phyloP scores from a whole-genome alignment of 1,139 yeast species.

The Pichia sp. region DNA sequence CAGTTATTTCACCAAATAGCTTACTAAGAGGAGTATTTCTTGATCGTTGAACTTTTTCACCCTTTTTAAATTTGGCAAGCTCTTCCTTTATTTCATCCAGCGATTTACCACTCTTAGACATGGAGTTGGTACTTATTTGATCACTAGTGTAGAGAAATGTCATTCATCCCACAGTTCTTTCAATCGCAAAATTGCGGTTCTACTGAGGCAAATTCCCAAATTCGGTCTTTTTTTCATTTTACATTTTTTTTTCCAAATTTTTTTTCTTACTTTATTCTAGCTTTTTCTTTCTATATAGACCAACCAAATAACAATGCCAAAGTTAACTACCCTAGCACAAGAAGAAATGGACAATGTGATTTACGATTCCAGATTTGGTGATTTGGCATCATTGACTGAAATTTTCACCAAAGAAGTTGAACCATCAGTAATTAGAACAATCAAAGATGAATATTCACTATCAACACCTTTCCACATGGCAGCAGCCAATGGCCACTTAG shows the following conservation, averaged over 20 bases:
- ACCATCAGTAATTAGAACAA: slow-evolving; percentile 41
- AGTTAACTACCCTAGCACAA: slow-evolving; percentile 37
- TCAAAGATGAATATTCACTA: slow-evolving; percentile 56
- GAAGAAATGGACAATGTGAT: slow-evolving; percentile 81
- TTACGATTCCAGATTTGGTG: slow-evolving; percentile 83
- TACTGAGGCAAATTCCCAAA: neutral
- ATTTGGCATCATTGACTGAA: slow-evolving; percentile 61
- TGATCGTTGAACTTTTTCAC: slow-evolving; percentile 16
- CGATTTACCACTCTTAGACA: slow-evolving; percentile 8
- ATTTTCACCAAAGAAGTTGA: slow-evolving; percentile 55
- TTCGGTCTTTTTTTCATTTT: neutral
- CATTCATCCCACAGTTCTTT: no score
- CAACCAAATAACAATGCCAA: slow-evolving; percentile 13
- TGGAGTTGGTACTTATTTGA: no score
- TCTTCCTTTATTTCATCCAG: slow-evolving; percentile 18
- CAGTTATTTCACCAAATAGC: slow-evolving; percentile 26
- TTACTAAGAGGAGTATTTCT: slow-evolving; percentile 34
- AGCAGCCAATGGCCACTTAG: slow-evolving; percentile 86
- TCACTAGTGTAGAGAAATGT: no score
- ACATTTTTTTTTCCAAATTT: neutral
- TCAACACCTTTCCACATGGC: slow-evolving; percentile 91
- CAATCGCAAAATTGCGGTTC: no score
- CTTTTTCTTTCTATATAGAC: neutral
- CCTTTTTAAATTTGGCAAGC: slow-evolving; percentile 21
- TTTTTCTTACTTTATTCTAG: neutral